A percentile compares a stretch with the other conserved stretches of the same genome.
Conservation (phyloP, 805 yeast species). For the Zygotorulaspora danielsina region DNA sequence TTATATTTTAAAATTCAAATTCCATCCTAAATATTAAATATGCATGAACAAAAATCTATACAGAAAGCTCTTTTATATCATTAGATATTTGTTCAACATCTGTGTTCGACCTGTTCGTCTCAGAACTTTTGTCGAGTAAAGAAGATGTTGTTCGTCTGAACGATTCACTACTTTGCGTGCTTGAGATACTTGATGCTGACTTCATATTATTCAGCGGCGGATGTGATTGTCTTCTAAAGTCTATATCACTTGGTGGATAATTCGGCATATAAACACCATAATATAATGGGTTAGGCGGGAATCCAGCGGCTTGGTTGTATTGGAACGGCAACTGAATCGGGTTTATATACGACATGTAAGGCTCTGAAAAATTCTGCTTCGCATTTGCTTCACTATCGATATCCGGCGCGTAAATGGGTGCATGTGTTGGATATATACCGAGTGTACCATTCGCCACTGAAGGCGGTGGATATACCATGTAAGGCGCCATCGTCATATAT, state of each 20-base stretch:
- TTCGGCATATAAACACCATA: slow-evolving; percentile 5
- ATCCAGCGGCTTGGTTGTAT: slow-evolving; percentile 4
- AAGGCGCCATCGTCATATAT: slow-evolving; percentile 1
- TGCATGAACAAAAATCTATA: slow-evolving; percentile 1
- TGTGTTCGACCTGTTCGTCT: background rate
- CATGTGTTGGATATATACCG: slow-evolving; percentile 10
- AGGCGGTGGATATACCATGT: slow-evolving; percentile 16
- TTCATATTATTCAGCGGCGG: background rate
- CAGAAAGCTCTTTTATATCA: slow-evolving; percentile 7
- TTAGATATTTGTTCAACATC: slow-evolving; percentile 5
- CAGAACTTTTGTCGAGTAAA: background rate
- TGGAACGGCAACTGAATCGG: slow-evolving; percentile 8
- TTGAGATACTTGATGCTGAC: slow-evolving; percentile 1
- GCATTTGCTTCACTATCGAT: slow-evolving; percentile 3
- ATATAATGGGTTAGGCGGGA: slow-evolving; percentile 2
- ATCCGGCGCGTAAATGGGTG: slow-evolving; percentile 16
- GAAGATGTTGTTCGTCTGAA: background rate
- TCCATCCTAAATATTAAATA: background rate
- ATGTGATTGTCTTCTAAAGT: background rate
- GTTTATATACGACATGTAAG: slow-evolving; percentile 6
- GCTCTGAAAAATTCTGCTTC: slow-evolving; percentile 2
- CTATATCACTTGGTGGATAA: background rate
- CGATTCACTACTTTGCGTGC: slow-evolving; percentile 1
- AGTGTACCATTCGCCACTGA: slow-evolving; percentile 8
- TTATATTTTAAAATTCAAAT: slow-evolving; percentile 1